Conservation (phyloP, 1,284 basidiomycete species). For the Puccinia coronata region DNA sequence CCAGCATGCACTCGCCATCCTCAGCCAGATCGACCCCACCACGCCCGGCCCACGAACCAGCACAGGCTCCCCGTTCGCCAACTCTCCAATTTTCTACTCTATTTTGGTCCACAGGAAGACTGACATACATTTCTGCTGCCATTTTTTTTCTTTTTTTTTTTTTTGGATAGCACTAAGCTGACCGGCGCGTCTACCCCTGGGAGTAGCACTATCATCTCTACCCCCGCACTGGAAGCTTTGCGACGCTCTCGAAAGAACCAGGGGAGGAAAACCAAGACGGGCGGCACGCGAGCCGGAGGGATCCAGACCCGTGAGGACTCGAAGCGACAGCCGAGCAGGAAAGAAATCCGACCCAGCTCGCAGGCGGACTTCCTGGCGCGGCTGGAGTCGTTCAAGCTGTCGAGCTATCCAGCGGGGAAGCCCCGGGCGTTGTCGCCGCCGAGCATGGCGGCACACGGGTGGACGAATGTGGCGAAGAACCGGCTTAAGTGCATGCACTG, state of each 20-base stretch:
- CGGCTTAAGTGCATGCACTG: constrained; percentile 28
- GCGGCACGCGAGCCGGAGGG: too few species aligned
- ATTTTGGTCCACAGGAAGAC: too few species aligned
- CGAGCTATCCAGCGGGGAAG: constrained; percentile 36
- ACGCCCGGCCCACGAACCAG: neutral
- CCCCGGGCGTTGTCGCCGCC: constrained; percentile 20
- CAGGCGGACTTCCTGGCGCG: constrained; percentile 20
- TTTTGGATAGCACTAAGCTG: too few species aligned
- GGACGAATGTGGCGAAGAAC: constrained; percentile 36
- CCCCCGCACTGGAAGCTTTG: constrained; percentile 38
- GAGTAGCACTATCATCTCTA: constrained; percentile 31
- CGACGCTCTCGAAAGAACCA: neutral
- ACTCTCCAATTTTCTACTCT: too few species aligned
- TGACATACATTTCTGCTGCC: too few species aligned
- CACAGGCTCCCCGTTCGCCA: neutral
- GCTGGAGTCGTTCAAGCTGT: constrained; percentile 25
- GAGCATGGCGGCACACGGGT: constrained; percentile 32
- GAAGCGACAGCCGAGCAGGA: neutral
- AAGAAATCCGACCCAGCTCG: neutral
- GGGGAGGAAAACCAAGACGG: neutral
- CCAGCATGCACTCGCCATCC: constrained; percentile 1
- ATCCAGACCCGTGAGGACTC: too few species aligned
- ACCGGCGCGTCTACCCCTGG: too few species aligned
- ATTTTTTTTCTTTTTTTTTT: too few species aligned
- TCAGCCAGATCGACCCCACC: constrained; percentile 14